Percentiles rank a stretch among this genome's conserved stretches.
phyloP scores from a whole-genome alignment of 108 stramenopile genomes.

The Skeletonema marinoi region DNA sequence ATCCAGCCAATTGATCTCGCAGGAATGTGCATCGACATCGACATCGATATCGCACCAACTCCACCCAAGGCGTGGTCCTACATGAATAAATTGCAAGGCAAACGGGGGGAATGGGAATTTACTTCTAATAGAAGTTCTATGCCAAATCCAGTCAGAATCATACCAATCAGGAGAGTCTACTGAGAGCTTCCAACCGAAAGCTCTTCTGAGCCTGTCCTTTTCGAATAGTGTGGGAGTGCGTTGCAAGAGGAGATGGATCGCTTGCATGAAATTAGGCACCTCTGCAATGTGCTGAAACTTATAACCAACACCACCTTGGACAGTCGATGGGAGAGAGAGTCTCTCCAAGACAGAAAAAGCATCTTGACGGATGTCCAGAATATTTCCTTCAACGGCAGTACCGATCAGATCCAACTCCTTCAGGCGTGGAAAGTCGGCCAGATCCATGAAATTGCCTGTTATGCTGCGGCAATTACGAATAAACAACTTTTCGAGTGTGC shows the following conservation, averaged over 20 bases:
- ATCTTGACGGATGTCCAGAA: too few relatives aligned
- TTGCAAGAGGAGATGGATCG: not conserved
- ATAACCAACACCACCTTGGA: not conserved
- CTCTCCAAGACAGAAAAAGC: too few relatives aligned
- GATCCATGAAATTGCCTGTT: slow-evolving; percentile 2
- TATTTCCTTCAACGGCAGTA: not conserved
- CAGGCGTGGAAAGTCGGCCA: slow-evolving; percentile 7
- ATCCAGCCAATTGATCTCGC: not conserved
- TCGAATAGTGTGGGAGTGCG: too few relatives aligned
- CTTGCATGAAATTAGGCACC: not conserved
- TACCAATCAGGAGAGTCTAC: not conserved
- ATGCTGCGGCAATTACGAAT: not conserved
- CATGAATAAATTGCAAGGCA: not conserved
- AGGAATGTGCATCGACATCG: not conserved
- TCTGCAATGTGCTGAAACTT: not conserved
- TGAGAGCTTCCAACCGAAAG: not conserved
- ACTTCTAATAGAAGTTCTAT: not conserved
- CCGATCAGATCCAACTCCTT: not conserved
- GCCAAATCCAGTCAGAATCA: not conserved
- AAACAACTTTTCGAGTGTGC: not conserved
- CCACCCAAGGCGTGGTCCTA: not conserved
- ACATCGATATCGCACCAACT: not conserved
- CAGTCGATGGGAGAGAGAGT: not conserved
- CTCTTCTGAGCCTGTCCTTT: too few relatives aligned
- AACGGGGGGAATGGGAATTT: not conserved